phyloP scores from a whole-genome alignment of 2,329 filamentous ascomycete species.

The Sclerotiophoma versabilis region DNA sequence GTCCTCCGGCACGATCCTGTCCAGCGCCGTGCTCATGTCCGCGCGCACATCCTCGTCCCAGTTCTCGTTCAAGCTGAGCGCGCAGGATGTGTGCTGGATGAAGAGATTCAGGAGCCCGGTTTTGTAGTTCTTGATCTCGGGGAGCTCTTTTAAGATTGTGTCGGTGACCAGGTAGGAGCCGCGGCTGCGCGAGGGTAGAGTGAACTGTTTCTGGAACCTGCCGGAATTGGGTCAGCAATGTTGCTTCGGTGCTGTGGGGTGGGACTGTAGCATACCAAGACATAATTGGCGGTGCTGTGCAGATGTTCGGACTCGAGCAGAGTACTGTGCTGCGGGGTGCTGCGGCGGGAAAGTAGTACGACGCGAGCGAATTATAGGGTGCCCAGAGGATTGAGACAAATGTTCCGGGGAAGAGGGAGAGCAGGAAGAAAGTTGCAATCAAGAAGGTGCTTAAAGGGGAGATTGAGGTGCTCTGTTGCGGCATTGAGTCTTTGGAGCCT shows the following conservation, averaged over 20 bases:
- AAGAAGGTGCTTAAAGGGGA: conserved; percentile 52
- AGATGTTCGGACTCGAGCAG: conserved; percentile 39
- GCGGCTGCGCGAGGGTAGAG: conserved; percentile 75
- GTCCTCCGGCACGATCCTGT: conserved; percentile 87
- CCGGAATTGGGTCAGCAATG: neutral
- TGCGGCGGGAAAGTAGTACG: conserved; percentile 31
- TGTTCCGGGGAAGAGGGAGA: conserved; percentile 58
- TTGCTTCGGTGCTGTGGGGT: too few species aligned
- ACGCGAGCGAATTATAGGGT: conserved; percentile 40
- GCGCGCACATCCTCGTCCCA: conserved; percentile 82
- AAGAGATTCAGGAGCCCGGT: conserved; percentile 79
- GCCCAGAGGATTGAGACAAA: conserved; percentile 53
- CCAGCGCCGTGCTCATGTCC: conserved; percentile 93
- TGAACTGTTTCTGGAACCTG: conserved; percentile 79
- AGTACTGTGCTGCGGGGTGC: conserved; percentile 29
- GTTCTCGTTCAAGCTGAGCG: conserved; percentile 92
- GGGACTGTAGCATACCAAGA: conserved; percentile 33
- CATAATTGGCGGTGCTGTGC: conserved; percentile 35
- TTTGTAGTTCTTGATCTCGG: conserved; percentile 84
- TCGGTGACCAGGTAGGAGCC: conserved; percentile 92
- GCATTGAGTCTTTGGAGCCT: conserved; percentile 6
- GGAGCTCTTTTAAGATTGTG: conserved; percentile 71
- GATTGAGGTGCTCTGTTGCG: conserved; percentile 34
- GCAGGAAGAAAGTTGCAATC: conserved; percentile 57
- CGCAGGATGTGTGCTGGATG: conserved; percentile 93